Evolutionary conservation across 2,329 filamentous ascomycete genomes (phyloP).

Genomic region (Alternaria brassicae): DNA sequence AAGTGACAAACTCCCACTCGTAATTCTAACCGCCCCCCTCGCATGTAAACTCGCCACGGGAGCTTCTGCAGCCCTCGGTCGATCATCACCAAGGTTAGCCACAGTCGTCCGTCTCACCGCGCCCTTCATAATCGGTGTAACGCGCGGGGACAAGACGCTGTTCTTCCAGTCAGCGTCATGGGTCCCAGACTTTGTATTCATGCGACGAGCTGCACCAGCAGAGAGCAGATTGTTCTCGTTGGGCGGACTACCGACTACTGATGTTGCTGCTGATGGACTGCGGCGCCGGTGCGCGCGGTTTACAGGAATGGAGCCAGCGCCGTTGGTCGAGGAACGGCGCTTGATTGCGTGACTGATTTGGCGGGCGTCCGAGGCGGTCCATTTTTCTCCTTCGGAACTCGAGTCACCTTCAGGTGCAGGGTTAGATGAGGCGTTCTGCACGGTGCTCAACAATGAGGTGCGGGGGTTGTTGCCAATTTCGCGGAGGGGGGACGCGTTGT

Average conservation of each 20-base stretch:
- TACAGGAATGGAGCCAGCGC: conserved; percentile 50
- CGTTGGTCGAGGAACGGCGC: conserved; percentile 56
- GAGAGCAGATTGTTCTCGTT: conserved; percentile 68
- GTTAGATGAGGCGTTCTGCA: conserved; percentile 51
- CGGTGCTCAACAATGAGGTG: conserved; percentile 61
- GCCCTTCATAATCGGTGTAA: conserved; percentile 65
- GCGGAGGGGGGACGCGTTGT: conserved; percentile 55
- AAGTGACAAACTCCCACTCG: conserved; percentile 35
- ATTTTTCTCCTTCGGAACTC: conserved; percentile 59
- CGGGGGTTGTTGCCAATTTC: conserved; percentile 55
- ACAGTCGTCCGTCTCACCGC: conserved; percentile 49
- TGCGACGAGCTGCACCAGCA: conserved; percentile 69
- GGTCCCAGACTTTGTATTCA: conserved; percentile 40
- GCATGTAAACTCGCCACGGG: conserved; percentile 28
- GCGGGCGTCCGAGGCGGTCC: conserved; percentile 60
- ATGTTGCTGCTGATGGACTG: conserved; percentile 58
- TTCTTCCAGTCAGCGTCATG: conserved; percentile 60
- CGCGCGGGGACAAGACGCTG: conserved; percentile 68
- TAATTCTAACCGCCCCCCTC: conserved; percentile 43
- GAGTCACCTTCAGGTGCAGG: conserved; percentile 41
- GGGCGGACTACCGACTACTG: conserved; percentile 57
- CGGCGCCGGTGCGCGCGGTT: conserved; percentile 60
- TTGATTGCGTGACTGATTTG: conserved; percentile 65
- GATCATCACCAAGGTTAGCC: conserved; percentile 36
- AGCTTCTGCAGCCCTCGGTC: conserved; percentile 26